Evolutionary conservation across 2,329 filamentous ascomycete species (phyloP).

Genomic region (Phialocephala sp.): DNA sequence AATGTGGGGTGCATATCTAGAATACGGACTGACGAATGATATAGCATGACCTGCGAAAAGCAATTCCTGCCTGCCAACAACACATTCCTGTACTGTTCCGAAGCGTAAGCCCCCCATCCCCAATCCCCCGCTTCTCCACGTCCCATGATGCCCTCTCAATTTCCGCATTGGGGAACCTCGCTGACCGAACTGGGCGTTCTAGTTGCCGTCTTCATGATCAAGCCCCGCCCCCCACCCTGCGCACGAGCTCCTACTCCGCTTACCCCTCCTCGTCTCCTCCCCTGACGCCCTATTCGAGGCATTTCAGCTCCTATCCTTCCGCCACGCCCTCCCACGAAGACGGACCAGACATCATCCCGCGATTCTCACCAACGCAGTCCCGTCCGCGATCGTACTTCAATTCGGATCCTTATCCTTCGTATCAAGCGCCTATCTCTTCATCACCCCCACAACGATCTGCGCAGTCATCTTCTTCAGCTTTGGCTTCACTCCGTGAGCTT

Average conservation of each 20-base stretch:
- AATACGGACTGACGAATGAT: constrained; percentile 34
- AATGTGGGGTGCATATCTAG: constrained; percentile 36
- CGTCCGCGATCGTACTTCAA: constrained; percentile 61
- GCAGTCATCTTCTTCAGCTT: constrained; percentile 32
- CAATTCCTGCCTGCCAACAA: constrained; percentile 66
- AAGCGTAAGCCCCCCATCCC: constrained; percentile 55
- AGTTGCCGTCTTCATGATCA: constrained; percentile 40
- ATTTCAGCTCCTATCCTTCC: constrained; percentile 48
- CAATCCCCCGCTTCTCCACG: constrained; percentile 16
- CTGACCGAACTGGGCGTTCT: constrained; percentile 1
- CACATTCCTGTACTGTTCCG: constrained; percentile 66
- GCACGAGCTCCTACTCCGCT: constrained; percentile 31
- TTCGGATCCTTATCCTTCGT: constrained; percentile 48
- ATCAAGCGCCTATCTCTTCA: constrained; percentile 45
- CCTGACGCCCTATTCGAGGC: constrained; percentile 37
- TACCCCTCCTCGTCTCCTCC: constrained; percentile 41
- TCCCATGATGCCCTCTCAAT: constrained; percentile 7
- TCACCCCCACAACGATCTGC: constrained; percentile 13
- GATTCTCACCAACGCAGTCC: constrained; percentile 66
- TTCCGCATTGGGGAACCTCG: background rate
- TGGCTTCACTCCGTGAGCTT: constrained; percentile 38
- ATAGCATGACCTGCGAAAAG: constrained; percentile 70
- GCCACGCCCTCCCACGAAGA: constrained; percentile 45
- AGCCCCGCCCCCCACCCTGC: constrained; percentile 22
- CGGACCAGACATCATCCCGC: constrained; percentile 68